Evolutionary conservation across 2,329 filamentous ascomycete genomes (phyloP).

Genomic region (Claviceps purpurea): DNA sequence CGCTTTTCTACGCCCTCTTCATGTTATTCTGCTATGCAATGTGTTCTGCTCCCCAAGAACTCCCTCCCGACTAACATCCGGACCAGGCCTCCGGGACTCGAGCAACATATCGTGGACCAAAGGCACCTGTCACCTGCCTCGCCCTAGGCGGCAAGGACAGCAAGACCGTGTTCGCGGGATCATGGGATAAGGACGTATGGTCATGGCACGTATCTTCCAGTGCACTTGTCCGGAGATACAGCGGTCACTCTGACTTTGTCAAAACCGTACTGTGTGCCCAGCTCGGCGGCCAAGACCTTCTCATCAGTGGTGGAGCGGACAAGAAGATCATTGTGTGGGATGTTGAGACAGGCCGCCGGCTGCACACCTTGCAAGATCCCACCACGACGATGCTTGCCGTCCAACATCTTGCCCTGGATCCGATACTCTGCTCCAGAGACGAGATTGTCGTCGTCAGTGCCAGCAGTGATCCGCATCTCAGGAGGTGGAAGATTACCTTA

Average conservation of each 20-base stretch:
- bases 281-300: constrained; percentile 45
- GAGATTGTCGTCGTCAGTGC: constrained; percentile 58
- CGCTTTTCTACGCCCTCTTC: background rate
- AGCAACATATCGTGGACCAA: constrained; percentile 54
- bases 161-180: constrained; percentile 65
- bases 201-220: constrained; percentile 58
- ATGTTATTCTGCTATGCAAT: background rate
- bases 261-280: constrained; percentile 58
- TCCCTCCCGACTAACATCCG: background rate
- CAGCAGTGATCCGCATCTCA: constrained; percentile 67
- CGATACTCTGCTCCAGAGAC: constrained; percentile 36
- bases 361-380: constrained; percentile 70
- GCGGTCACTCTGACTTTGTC: constrained; percentile 82
- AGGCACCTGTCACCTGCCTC: constrained; percentile 67
- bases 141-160: constrained; percentile 46
- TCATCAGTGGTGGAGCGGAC: constrained; percentile 67
- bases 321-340: constrained; percentile 80
- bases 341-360: constrained; percentile 46
- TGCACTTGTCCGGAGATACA: constrained; percentile 43
- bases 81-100: constrained; percentile 19
- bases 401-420: constrained; percentile 66
- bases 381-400: constrained; percentile 59
- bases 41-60: background rate
- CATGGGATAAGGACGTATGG: constrained; percentile 90
- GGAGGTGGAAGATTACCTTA: constrained; percentile 55